Evolutionary conservation across 1,284 basidiomycete species (phyloP).

Genomic region (Pseudozyma tsukubaensis): DNA sequence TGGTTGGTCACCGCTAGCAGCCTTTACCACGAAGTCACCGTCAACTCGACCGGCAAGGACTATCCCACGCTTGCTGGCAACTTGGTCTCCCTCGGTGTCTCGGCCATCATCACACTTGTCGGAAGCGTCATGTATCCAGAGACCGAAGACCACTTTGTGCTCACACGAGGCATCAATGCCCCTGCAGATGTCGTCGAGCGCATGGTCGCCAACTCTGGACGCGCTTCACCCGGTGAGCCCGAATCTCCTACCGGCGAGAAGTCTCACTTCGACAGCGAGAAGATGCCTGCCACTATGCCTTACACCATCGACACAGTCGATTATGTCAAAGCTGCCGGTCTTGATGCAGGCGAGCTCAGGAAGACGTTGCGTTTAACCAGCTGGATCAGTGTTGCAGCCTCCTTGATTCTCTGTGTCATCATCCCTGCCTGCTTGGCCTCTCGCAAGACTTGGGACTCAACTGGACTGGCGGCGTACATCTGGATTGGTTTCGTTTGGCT

Average conservation of each 20-base stretch:
- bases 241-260: constrained; percentile 19
- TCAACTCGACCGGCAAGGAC: constrained; percentile 76
- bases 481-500: constrained; percentile 80
- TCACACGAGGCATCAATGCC: constrained; percentile 62
- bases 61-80: constrained; percentile 80
- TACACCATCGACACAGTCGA: constrained; percentile 34
- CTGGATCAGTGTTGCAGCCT: constrained; percentile 45
- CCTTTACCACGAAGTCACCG: constrained; percentile 83
- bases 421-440: constrained; percentile 58
- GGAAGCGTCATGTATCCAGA: constrained; percentile 61
- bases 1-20: constrained; percentile 81
- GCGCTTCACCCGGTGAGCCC: constrained; percentile 8
- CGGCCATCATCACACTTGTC: constrained; percentile 79
- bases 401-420: constrained; percentile 54
- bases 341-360: constrained; percentile 52
- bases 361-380: constrained; percentile 38
- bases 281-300: constrained; percentile 12
- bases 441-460: constrained; percentile 51
- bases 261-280: constrained; percentile 27
- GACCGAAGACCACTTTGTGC: constrained; percentile 61
- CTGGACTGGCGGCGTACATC: constrained; percentile 63
- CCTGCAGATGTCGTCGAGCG: constrained; percentile 47
- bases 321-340: constrained; percentile 49
- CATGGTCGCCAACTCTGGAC: constrained; percentile 22
- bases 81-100: constrained; percentile 83